Evolutionary conservation across 2,329 filamentous ascomycete genomes (phyloP), one percentile per base, ranked within the genome.

Genomic region (Bipolaris zeicola): DNA sequence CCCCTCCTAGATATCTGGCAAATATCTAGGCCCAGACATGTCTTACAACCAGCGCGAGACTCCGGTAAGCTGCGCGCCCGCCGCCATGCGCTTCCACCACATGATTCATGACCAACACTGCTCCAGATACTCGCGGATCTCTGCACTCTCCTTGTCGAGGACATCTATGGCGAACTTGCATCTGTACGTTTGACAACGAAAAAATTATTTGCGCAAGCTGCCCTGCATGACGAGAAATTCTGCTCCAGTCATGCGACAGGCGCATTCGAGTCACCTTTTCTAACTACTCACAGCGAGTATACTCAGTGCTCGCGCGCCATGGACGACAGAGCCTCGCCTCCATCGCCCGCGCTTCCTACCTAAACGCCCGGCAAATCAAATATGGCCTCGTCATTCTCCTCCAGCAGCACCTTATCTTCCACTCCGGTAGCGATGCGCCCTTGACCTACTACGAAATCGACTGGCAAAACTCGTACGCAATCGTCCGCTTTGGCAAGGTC

Each of bases 91-190:
- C 48, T 33, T 46, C 55, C 20, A 8, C 38, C 28, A 22, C n/a
- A 75, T 75, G 75, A 68, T 65, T 61, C 60, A 63, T 55, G 58
- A 59, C 61, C 83, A 87, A 73, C 64, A 47, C 33, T 43, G 3
- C 43, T 54, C 84, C 90, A 94, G 91, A 82, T 87, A 78, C 79
- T 90, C 66, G 87, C 89, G 71, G 91, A 97, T 85, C 90, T 98
- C 73, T 96, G 92, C 82, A 86, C 89, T 80, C 87, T 96, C 74
- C 85, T 97, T 62, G 89, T 98, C 62, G 88, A 92, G 73, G 92
- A 97, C 75, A 84, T 91, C 57, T 94, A 95, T 77, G 95, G 95
- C 73, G 91, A 96, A 79, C 87, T 98, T 57, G 92, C 92, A 61
- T 91, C 92, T 74, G 94, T 97, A 89, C 37, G 63, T 64, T 28